Conservation (phyloP, 2,329 filamentous ascomycete genomes). For the Botrytis fabae region DNA sequence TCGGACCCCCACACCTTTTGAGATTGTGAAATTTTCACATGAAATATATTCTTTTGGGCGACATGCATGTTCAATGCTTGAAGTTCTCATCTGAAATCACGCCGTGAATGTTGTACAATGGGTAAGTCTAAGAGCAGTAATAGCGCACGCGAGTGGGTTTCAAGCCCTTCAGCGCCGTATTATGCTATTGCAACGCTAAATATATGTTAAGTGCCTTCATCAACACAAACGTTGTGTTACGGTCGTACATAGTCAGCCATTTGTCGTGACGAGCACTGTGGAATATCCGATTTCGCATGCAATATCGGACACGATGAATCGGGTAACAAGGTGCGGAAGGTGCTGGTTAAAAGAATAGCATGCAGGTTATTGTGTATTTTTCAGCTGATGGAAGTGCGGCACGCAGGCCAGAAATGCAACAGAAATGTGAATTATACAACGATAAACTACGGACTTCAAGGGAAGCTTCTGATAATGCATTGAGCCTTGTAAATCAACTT, state of each 20-base stretch:
- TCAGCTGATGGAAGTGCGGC: neutral
- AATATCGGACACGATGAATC: neutral
- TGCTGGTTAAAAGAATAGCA: neutral
- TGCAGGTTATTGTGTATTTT: neutral
- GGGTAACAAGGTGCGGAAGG: neutral
- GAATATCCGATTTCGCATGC: slow-evolving; percentile 3
- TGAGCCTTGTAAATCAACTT: neutral
- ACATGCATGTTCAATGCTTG: slow-evolving; percentile 2
- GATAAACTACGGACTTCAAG: neutral
- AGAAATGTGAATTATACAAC: neutral
- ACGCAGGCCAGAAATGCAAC: neutral
- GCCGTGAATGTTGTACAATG: neutral
- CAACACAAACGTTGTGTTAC: neutral
- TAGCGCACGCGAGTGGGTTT: slow-evolving; percentile 12
- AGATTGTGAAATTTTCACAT: neutral
- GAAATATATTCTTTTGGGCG: neutral
- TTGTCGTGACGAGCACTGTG: neutral
- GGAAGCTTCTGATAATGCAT: slow-evolving; percentile 1
- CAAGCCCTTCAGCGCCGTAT: neutral
- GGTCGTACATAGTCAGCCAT: neutral
- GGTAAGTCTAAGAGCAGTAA: neutral
- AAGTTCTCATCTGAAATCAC: neutral
- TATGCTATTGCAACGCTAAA: neutral
- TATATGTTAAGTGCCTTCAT: neutral
- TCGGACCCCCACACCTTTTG: slow-evolving; percentile 3